A percentile compares a stretch with the other conserved stretches of the same genome.
Evolutionary conservation across 1,284 basidiomycete genomes (phyloP).

Genomic region (Heterobasidion annosum): DNA sequence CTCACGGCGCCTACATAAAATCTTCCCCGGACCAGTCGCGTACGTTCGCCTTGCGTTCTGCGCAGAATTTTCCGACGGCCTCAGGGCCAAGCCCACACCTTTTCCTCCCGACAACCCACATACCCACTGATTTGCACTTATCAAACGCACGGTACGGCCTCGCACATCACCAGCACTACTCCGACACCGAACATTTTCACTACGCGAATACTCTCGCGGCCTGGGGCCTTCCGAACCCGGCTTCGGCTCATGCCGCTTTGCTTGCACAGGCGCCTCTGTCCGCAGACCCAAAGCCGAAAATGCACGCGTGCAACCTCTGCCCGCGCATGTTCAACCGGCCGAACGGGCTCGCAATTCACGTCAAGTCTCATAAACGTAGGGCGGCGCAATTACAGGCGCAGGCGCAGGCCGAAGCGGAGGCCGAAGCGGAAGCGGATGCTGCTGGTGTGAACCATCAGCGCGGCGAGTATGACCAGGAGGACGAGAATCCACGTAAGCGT

Average conservation of each 20-base stretch:
- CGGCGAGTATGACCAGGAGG: not conserved
- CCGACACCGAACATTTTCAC: too few species aligned
- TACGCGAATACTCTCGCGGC: too few species aligned
- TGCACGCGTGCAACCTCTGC: constrained; percentile 18
- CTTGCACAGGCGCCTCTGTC: not conserved
- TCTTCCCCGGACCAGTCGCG: not conserved
- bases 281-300: not conserved
- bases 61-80: not conserved
- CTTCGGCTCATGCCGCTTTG: not conserved
- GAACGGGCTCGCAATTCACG: constrained; percentile 21
- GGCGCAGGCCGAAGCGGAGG: not conserved
- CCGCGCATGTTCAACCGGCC: constrained; percentile 17
- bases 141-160: too few species aligned
- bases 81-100: too few species aligned
- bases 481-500: not conserved
- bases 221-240: not conserved
- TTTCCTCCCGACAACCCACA: too few species aligned
- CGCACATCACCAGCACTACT: too few species aligned
- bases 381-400: not conserved
- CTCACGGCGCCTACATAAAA: not conserved
- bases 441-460: not conserved
- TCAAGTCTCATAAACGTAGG: constrained; percentile 20
- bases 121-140: too few species aligned
- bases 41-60: not conserved
- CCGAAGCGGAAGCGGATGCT: not conserved